Evolutionary conservation across 2,329 filamentous ascomycete genomes (phyloP), one percentile per base, ranked within the genome.

Genomic region (Botryotinia convoluta): DNA sequence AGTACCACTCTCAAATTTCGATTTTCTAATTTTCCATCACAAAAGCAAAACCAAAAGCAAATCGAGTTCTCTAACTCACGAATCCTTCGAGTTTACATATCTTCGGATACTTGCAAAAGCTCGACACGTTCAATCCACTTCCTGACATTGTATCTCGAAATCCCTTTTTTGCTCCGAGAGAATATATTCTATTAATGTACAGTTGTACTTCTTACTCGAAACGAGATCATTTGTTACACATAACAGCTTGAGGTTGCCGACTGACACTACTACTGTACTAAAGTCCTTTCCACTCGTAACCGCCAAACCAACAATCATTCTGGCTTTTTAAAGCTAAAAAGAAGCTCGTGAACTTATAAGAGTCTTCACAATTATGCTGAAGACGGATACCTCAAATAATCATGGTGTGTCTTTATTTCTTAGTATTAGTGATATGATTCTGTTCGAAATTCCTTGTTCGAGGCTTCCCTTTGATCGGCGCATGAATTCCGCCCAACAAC

Each of bases 361-460:
- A 70, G 45, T 45, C n/a, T 20, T 51, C 35, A 72, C 73, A 79
- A 79, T 69, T 80, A 81, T 81, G 79, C 78, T 80, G 75, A 79
- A 81, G 79, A 75, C 76, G 75, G 77, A 80, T 81, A 77, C 77
- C 69, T 74, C 75, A 74, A 78, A 67, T 60, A 75, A 79, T 77
- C 73, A 80, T 80, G 79, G 80, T 80, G 62, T 39, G 70, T 72
- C n/a, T 37, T 57, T 35, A 32, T 67, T 65, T 59, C 62, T 48
- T 37, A 45, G 29, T 51, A 59, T 45, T 69, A 10, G 37, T 65
- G 63, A 65, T 60, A 26, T 32, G 26, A 37, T n/a, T 26, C 37
- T 32, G n/a, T 45, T 9, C 37, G 35, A 45, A 68, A 59, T 68
- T 48, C 29, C 68, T 61, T 61, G 44, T 71, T 61, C 39, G 60